phyloP scores from a whole-genome alignment of 345 rosid species.

The Citrus sp. region DNA sequence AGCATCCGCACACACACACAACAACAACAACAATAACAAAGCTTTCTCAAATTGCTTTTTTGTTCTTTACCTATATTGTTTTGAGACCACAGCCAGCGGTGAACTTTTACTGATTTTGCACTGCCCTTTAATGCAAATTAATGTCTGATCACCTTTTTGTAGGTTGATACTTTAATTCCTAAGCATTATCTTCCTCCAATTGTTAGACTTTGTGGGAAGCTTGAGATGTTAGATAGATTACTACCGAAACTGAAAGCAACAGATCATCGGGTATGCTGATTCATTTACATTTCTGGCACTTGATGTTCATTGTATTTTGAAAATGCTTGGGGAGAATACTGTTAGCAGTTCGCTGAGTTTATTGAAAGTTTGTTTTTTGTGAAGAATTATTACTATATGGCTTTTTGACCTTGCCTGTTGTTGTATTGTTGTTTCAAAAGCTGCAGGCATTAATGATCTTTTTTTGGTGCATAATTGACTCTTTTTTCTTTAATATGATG shows the following conservation, averaged over 20 bases:
- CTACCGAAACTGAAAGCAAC: conserved; percentile 90
- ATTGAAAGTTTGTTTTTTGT: neutral
- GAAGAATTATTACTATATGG: neutral
- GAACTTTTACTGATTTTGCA: neutral
- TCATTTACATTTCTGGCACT: conserved; percentile 16
- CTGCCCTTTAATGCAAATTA: conserved; percentile 8
- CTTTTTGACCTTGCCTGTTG: neutral
- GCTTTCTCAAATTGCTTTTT: conserved; percentile 1
- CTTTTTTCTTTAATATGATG: neutral
- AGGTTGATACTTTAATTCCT: conserved; percentile 76
- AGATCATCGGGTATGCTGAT: conserved; percentile 75
- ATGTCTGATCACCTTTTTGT: conserved; percentile 19
- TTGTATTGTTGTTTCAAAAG: neutral
- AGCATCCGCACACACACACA: too few species aligned
- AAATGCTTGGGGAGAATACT: neutral
- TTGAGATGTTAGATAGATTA: conserved; percentile 91
- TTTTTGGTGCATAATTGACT: conserved; percentile 1
- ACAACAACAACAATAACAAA: too few species aligned
- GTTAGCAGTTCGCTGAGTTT: neutral
- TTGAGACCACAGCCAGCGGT: neutral
- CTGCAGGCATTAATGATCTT: neutral
- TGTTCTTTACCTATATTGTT: neutral
- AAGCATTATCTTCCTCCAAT: conserved; percentile 79
- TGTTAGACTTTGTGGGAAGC: conserved; percentile 88
- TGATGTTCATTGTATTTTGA: conserved; percentile 3